Conservation (phyloP, 306 rosid genomes). For the Malus asiatica region DNA sequence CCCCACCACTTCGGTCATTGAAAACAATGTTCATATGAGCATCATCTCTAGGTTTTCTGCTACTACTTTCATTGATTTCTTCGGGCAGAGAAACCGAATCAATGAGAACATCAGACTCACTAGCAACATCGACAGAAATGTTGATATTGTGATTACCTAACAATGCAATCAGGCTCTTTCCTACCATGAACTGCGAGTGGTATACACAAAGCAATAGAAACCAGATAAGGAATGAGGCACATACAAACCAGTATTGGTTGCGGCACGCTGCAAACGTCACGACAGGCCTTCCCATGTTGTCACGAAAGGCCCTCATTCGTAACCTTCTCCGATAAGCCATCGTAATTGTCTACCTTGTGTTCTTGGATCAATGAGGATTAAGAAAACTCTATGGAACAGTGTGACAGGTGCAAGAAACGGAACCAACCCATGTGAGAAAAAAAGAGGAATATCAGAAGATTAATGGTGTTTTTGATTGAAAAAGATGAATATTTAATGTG, state of each 20-base stretch:
- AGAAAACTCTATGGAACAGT: not conserved
- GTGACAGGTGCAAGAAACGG: not conserved
- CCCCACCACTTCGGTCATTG: constrained; percentile 4
- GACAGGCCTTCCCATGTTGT: constrained; percentile 7
- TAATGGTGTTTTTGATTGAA: not conserved
- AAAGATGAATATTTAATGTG: not conserved
- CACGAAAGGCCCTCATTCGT: constrained; percentile 11
- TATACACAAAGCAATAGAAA: constrained; percentile 10
- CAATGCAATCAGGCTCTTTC: not conserved
- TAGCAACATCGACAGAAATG: not conserved
- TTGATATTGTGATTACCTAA: not conserved
- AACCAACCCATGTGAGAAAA: not conserved
- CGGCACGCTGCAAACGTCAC: not conserved
- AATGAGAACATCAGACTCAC: not conserved
- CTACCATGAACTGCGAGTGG: constrained; percentile 1
- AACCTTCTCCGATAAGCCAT: not conserved
- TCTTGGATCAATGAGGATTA: not conserved
- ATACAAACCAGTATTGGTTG: constrained; percentile 20
- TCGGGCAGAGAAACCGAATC: not conserved
- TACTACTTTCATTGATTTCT: not conserved
- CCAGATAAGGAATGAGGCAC: constrained; percentile 21
- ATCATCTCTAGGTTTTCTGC: not conserved
- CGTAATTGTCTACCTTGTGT: not conserved
- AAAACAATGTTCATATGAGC: not conserved
- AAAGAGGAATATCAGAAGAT: not conserved